Base-by-base conservation (phyloP, 257 asterid species). In the Nicotiana otophora region DNA sequence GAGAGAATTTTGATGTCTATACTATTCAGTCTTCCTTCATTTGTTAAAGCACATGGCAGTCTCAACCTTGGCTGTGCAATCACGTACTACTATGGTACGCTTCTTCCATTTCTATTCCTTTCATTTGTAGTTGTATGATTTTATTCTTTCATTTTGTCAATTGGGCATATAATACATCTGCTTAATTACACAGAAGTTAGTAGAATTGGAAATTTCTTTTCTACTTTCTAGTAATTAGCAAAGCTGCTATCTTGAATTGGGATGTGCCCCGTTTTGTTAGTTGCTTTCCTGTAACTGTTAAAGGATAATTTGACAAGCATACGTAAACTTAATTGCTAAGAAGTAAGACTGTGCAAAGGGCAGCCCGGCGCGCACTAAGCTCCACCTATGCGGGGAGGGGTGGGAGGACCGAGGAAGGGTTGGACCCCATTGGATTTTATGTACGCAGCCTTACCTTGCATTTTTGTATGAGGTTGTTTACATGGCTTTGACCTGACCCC, bases 71-170 rank as follows among this genome's bases (percentile, higher is more conserved):
- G 5, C 63, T 77, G n/a, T 77, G 54, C 81, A 55, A 9, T 55
- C 82, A 78, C 72, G 23, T 33, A 26, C n/a, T 60, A 58, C 48
- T 34, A 58, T 78, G 72, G 82, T 78, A 78, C 7, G 26, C 68
- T 42, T 42, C 48, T 42, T 42, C 48, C 48, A 42, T 53, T 53
- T 53, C 5, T 53, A 14, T 53, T 7, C 48, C 48, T 42, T 42
- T 42, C 58, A 53, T 53, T 53, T 4, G 17, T 53, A 14, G 58
- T 11, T 11, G 48, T 7, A 42, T 42, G 2, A 42, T 42, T 42
- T 42, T 42, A 8, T 53, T 14, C 57, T 53, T 53, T 53, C 16
- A 51, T 51, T 51, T 11, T 51, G 57, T 51, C 57, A 12, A 53
- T 53, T 53, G 57, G 57, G 57, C 19, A 53, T 53, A 53, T 14